A percentile compares a stretch with the other conserved stretches of the same genome.
phyloP scores from a whole-genome alignment of 495 filamentous ascomycete genomes.

The Lasiosphaeris hirsuta region DNA sequence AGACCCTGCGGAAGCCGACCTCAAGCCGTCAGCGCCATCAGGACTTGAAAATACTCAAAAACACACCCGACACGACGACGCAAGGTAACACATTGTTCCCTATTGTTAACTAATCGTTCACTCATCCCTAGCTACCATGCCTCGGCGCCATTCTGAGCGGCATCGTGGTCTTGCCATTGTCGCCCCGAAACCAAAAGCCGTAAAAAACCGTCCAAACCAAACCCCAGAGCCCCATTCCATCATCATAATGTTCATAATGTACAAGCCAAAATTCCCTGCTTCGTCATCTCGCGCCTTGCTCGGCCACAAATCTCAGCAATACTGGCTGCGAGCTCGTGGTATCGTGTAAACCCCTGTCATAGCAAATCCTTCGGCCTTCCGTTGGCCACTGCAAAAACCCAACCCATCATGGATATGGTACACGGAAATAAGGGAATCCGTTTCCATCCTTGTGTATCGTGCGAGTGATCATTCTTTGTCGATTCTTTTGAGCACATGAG shows the following conservation, averaged over 20 bases:
- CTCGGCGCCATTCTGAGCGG: background rate
- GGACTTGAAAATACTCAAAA: background rate
- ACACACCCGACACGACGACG: background rate
- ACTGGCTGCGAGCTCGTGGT: background rate
- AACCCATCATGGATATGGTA: background rate
- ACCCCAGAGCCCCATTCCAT: background rate
- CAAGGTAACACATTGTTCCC: background rate
- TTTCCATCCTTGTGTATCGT: background rate
- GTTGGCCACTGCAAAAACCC: background rate
- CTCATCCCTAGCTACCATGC: too few relatives aligned
- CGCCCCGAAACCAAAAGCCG: too few relatives aligned
- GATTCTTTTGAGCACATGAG: background rate
- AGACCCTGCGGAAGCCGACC: background rate
- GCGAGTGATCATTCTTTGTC: background rate
- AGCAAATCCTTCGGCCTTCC: background rate
- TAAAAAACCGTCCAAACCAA: background rate
- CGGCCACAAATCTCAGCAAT: background rate
- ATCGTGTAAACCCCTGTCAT: background rate
- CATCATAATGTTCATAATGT: conserved; percentile 12
- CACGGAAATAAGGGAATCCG: background rate
- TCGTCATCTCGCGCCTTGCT: background rate
- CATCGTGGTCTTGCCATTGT: background rate
- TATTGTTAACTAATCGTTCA: background rate
- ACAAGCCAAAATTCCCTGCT: conserved; percentile 2
- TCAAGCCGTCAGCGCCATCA: background rate